Conservation (phyloP, 202 grass and related monocot species). For the Sporobolus alterniflorus region DNA sequence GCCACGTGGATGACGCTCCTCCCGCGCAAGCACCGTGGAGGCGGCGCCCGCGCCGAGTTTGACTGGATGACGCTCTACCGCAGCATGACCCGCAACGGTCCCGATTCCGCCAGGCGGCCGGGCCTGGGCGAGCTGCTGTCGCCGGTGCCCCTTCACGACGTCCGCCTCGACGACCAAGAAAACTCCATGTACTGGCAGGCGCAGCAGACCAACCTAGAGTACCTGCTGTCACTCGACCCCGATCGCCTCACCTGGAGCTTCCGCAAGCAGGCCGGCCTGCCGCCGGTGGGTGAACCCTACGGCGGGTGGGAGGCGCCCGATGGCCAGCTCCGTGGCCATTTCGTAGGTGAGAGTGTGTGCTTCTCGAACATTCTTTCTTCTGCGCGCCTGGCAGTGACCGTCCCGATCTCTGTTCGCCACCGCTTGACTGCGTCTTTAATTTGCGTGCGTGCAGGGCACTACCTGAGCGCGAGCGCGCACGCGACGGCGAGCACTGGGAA, state of each 20-base stretch:
- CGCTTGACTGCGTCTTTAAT: background rate
- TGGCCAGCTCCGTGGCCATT: conserved; percentile 64
- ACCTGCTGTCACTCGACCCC: conserved; percentile 63
- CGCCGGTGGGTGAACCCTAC: conserved; percentile 50
- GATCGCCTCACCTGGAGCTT: conserved; percentile 66
- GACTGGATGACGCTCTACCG: conserved; percentile 73
- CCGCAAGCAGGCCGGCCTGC: conserved; percentile 48
- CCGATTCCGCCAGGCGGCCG: background rate
- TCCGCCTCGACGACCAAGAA: conserved; percentile 38
- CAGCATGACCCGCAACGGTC: conserved; percentile 42
- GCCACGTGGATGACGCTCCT: conserved; percentile 63
- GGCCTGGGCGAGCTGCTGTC: conserved; percentile 23
- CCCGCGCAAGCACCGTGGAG: conserved; percentile 43
- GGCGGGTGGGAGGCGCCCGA: conserved; percentile 67
- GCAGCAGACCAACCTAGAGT: conserved; percentile 73
- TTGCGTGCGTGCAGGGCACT: conserved; percentile 60
- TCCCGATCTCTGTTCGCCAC: background rate
- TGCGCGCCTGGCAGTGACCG: no score
- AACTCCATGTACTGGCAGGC: conserved; percentile 59
- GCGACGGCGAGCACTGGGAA: conserved; percentile 66
- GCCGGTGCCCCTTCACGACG: conserved; percentile 61
- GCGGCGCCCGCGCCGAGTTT: conserved; percentile 27
- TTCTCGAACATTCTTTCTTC: background rate
- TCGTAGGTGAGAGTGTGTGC: conserved; percentile 44
- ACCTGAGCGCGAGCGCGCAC: conserved; percentile 63